Evolutionary conservation across 2,329 filamentous ascomycete genomes (phyloP), one percentile per base, ranked within the genome.

Genomic region (Graphium sp.): DNA sequence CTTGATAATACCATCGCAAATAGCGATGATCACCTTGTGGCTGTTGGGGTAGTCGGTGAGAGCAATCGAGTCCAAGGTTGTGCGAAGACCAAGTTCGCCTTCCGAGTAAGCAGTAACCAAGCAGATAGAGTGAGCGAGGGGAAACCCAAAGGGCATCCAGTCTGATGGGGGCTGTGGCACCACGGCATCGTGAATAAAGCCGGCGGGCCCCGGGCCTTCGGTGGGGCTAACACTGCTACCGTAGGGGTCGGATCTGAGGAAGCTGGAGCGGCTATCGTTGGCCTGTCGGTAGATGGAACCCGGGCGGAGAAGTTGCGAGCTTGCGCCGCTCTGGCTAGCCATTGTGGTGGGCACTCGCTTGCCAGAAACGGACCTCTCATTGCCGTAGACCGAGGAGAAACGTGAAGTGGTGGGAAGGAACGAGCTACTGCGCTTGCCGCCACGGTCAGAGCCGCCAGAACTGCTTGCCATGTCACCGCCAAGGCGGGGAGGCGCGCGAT

Each of bases 11-110:
- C 89, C 89, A 50, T 98, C 89, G 55, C 89, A 98, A 42, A 98
- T 81, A 42, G 94, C 81, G 34, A 98, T 66, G 41, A 98, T 89
- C 17, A 85, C 72, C 56, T 98, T 98, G 66, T 98, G 91, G 50
- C 87, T 95, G 64, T 98, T 98, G 28, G 89, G 89, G 43, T 98
- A 98, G 51, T 98, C 91, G 4, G 89, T 98, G 54, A 82, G 92
- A 28, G 87, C 89, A 47, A 98, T 78, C 1, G 89, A 98, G 54
- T 98, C 85, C 17, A 98, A 60, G 1, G 89, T 98, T 1, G 85
- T 93, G 26, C 89, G 78, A 32, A 98, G 69, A 44, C 87, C 89
- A 34, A 92, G 78, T 38, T 78, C 82, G 39, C 89, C 89, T 58
- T 98, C 89, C 0, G 89, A 98, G 50, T 98, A 98, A 12, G 84